Evolutionary conservation across 208 protist genomes (phyloP), one percentile per base, ranked within the genome.

Genomic region (Crithidia sp.): DNA sequence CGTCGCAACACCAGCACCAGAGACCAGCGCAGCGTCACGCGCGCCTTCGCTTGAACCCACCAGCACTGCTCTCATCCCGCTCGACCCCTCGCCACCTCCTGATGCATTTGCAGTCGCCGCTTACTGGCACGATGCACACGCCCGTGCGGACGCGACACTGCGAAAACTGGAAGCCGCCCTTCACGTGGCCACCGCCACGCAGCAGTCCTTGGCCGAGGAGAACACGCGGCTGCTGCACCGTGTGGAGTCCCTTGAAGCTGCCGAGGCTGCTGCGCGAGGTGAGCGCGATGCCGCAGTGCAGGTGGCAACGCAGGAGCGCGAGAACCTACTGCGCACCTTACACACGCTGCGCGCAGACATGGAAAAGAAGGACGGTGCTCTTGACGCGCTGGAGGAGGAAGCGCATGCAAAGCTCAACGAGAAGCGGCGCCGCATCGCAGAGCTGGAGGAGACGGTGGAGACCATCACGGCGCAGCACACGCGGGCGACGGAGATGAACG

Each of bases 241-340:
- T 2, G 50, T 85, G 13, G 75, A 76, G 66, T 75, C 85, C 19
- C 65, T 77, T 10, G 67, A 88, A 43, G 49, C 47, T 4, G 61
- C 70, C 0, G 58, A 72, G 65, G 40, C 49, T 14, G 41, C 60
- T 40, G 28, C 77, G 41, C 43, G 47, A 8, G 65, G 69, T 53
- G 68, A 79, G 13, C 39, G 57, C 5, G 52, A 74, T 3, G 53
- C 65, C 12, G 10, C 58, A 0, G 56, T 61, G 55, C 52, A 43
- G 7, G 72, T 71, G 47, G 56, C 79, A 17, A 62, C 47, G 43
- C 77, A 74, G 60, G 91, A 95, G 65, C 81, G 81, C 40, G 91
- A 91, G 36, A 93, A 91, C 37, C 77, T 95, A 17, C 69, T 91
- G 50, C 91, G 91, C 62, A 90, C 87, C 3, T 61, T 95, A 50